Base-by-base conservation (phyloP, 2,329 filamentous ascomycete genomes). In the Exophiala mesophila region DNA sequence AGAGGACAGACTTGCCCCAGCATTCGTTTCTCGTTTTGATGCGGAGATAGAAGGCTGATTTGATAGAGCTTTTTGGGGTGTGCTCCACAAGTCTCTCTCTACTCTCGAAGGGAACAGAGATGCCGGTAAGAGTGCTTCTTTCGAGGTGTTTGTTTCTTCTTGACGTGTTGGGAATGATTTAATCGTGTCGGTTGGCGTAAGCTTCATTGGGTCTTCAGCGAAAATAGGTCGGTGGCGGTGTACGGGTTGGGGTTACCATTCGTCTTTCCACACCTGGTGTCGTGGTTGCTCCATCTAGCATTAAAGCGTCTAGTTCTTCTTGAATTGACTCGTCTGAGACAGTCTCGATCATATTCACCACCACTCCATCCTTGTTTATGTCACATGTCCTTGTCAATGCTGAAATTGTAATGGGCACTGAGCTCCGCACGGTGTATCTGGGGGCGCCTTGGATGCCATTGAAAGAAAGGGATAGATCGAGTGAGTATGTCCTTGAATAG, bases 201-300 rank as follows among this genome's bases (percentile, higher is more conserved):
- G n/a, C n/a, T n/a, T n/a, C n/a, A n/a, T n/a, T n/a, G n/a, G n/a
- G n/a, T n/a, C n/a, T 34, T 51, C 45, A 51, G 39, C 39, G 41
- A 23, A 51, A 51, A 38, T 51, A 51, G 6, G 45, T 35, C 1
- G 48, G 48, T 12, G 48, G 48, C 8, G 48, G 48, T 8, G 45
- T 48, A 29, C 46, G 38, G 10, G 29, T 36, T 13, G 35, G 9
- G 3, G 28, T 12, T 15, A 29, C 26, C 19, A 33, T 32, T 30
- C 24, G 30, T 7, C 12, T 10, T 20, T 21, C 21, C 8, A 19
- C 18, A 36, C 4, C 36, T 23, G 13, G 32, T 17, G 15, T 10
- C n/a, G n/a, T n/a, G n/a, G n/a, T n/a, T 8, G 17, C 13, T 10
- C 7, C 6, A 19, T 19, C 20, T 17, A 19, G 18, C 17, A 17